A percentile compares a stretch with the other conserved stretches of the same genome.
Evolutionary conservation across 2,329 filamentous ascomycete genomes (phyloP).

Genomic region (Colletotrichum sp.): DNA sequence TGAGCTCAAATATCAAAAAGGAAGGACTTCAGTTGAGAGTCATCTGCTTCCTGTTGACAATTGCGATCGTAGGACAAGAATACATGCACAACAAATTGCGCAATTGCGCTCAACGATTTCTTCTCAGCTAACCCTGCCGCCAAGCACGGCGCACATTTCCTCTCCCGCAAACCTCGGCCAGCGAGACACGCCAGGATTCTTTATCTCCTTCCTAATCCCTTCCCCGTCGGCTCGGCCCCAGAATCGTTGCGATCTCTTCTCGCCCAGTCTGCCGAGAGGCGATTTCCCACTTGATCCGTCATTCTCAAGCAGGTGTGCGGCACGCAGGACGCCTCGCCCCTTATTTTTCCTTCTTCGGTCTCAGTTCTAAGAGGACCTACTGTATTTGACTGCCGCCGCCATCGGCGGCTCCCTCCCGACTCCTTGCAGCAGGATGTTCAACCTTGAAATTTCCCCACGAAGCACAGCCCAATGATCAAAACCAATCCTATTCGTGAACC

Average conservation of each 20-base stretch:
- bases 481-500: neutral
- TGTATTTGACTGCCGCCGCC: slow-evolving; percentile 1
- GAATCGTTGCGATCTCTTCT: neutral
- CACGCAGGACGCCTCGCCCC: neutral
- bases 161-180: neutral
- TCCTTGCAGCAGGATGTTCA: neutral
- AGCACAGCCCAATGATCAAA: neutral
- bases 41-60: neutral
- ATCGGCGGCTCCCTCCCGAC: neutral
- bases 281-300: neutral
- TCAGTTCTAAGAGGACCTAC: neutral
- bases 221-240: neutral
- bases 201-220: slow-evolving; percentile 10
- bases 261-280: neutral
- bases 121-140: neutral
- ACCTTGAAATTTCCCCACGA: neutral
- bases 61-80: neutral
- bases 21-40: neutral
- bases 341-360: neutral
- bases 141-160: neutral
- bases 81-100: neutral
- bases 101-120: neutral
- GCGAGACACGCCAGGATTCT: neutral
- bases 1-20: neutral
- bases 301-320: neutral